phyloP scores from a whole-genome alignment of 176 grass and related monocot genomes.

The Alopecurus myosuroides region DNA sequence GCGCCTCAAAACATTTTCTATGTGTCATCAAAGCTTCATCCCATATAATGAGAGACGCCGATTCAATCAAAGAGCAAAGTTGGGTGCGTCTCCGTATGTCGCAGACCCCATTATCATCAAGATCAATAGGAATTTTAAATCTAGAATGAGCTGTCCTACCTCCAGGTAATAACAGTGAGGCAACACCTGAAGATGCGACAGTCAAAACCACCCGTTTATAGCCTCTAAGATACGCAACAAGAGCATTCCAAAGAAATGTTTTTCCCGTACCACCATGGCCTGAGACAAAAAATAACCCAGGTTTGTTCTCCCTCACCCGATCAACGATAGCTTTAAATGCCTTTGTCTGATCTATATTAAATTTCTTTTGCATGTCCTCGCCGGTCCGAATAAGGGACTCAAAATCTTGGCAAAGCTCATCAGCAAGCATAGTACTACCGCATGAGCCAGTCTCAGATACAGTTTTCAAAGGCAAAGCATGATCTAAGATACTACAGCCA shows the following conservation, averaged over 20 bases:
- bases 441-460: too few species aligned
- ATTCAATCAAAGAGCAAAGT: too few species aligned
- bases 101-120: background rate
- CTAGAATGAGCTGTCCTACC: slow-evolving; percentile 1
- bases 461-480: background rate
- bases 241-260: slow-evolving; percentile 3
- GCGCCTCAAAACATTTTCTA: background rate
- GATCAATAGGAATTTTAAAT: slow-evolving; percentile 16
- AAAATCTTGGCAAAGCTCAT: background rate
- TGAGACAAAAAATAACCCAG: background rate
- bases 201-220: background rate
- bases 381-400: too few species aligned
- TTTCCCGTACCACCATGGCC: background rate
- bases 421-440: background rate
- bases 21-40: background rate
- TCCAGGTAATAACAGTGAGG: background rate
- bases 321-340: background rate
- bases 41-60: too few species aligned
- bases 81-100: too few species aligned
- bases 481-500: background rate
- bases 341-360: background rate
- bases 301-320: background rate
- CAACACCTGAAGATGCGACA: background rate
- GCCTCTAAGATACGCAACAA: background rate
- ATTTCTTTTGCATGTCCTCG: too few species aligned